Evolutionary conservation across 192 early-diverging fungal species (phyloP).

Genomic region (Entrophospora sp.): DNA sequence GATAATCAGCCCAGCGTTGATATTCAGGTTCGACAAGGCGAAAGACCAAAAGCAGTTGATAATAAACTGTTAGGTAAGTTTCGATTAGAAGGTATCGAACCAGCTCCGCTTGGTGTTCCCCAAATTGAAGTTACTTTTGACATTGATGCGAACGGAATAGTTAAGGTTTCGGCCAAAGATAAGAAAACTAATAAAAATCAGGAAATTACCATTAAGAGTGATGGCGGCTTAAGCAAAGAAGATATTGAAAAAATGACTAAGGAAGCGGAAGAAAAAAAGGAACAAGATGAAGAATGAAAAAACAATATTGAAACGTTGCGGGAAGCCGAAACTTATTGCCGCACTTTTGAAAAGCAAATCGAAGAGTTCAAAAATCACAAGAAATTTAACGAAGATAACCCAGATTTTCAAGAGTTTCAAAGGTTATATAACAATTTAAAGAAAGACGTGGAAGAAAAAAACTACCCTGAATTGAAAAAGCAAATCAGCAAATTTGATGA

Average conservation of each 20-base stretch:
- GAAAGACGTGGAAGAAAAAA: neutral
- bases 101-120: constrained; percentile 87
- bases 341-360: constrained; percentile 4
- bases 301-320: neutral
- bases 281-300: neutral
- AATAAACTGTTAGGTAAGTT: constrained; percentile 98
- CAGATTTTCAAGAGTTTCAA: neutral
- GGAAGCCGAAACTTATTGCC: neutral
- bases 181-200: constrained; percentile 87
- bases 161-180: constrained; percentile 93
- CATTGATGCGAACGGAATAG: constrained; percentile 98
- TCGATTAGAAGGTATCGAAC: constrained; percentile 73
- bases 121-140: constrained; percentile 97
- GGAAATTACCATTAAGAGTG: constrained; percentile 88
- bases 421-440: neutral
- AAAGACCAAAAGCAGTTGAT: constrained; percentile 88
- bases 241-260: constrained; percentile 94
- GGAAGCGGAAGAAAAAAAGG: constrained; percentile 54
- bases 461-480: neutral
- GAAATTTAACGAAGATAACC: neutral
- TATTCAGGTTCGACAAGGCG: constrained; percentile 95
- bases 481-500: neutral
- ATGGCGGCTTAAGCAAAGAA: constrained; percentile 77
- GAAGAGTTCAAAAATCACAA: neutral
- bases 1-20: constrained; percentile 93